phyloP scores from a whole-genome alignment of 148 eudicot species.

The Fallopia convolvulus region DNA sequence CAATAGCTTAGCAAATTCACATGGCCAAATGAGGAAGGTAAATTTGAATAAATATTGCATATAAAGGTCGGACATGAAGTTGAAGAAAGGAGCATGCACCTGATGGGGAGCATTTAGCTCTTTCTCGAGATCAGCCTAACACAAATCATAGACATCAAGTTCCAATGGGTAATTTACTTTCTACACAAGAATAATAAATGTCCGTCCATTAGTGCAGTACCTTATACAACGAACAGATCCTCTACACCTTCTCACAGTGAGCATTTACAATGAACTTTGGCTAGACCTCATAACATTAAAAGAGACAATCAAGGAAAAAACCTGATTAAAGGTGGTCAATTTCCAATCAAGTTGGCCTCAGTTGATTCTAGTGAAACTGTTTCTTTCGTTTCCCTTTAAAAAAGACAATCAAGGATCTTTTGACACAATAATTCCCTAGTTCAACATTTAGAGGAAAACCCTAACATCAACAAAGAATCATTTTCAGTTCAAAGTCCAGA shows the following conservation, averaged over 20 bases:
- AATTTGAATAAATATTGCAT: neutral
- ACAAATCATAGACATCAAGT: slow-evolving; percentile 82
- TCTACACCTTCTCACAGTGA: neutral
- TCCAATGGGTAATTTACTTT: slow-evolving; percentile 95
- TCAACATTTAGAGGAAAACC: neutral
- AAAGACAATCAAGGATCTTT: too few relatives aligned
- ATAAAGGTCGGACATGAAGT: neutral
- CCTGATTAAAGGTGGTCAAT: too few relatives aligned
- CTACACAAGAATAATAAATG: slow-evolving; percentile 28
- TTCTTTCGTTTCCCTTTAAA: too few relatives aligned
- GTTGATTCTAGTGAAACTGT: too few relatives aligned
- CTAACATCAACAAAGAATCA: neutral
- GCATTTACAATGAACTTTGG: neutral
- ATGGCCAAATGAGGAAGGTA: neutral
- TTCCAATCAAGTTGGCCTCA: too few relatives aligned
- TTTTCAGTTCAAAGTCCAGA: neutral
- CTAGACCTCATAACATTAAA: neutral
- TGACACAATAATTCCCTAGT: too few relatives aligned
- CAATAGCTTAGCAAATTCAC: slow-evolving; percentile 30
- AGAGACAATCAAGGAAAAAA: neutral
- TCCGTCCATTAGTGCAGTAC: neutral
- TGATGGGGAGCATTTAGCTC: slow-evolving; percentile 74
- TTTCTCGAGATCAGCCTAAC: slow-evolving; percentile 81
- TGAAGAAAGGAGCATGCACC: slow-evolving; percentile 31
- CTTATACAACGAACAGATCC: neutral